Percentiles rank a stretch among this genome's conserved stretches.
These are phyloP conservation scores for Spergularia marina DNA, from an alignment of 148 eudicot species.

Conservation along the genomic window DNA sequence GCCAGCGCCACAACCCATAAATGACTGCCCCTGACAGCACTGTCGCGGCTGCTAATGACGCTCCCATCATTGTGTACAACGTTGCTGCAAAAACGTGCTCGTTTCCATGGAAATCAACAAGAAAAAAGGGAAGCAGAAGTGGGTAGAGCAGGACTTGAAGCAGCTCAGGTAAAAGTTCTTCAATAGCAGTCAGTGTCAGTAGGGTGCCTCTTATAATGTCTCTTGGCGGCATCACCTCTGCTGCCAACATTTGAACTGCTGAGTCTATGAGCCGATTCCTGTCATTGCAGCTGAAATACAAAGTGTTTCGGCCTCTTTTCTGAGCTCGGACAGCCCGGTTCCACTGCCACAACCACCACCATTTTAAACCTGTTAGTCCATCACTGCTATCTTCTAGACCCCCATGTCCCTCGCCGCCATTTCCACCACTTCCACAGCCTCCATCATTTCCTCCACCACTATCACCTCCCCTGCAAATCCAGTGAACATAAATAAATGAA, in stretches of 20 bases:
- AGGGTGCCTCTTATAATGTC: constrained; percentile 1
- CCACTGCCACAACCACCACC: constrained; percentile 26
- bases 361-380: background rate
- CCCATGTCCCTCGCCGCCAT: background rate
- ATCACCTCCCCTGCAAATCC: constrained; percentile 11
- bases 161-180: background rate
- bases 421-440: constrained; percentile 14
- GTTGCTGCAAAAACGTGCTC: background rate
- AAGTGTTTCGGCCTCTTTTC: background rate
- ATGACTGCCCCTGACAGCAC: constrained; percentile 3
- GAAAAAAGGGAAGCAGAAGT: background rate
- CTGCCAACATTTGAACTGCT: background rate
- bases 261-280: background rate
- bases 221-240: constrained; percentile 1
- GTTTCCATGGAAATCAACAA: background rate
- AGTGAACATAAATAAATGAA: too few species aligned
- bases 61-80: background rate
- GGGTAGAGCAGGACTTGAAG: background rate
- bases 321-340: background rate
- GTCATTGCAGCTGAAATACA: background rate
- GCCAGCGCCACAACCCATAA: constrained; percentile 3
- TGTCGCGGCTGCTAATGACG: background rate
- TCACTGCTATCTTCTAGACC: background rate
- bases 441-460: background rate
- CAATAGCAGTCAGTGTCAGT: background rate